Evolutionary conservation across 1,284 basidiomycete genomes (phyloP).

Genomic region (Leccinum variabile): DNA sequence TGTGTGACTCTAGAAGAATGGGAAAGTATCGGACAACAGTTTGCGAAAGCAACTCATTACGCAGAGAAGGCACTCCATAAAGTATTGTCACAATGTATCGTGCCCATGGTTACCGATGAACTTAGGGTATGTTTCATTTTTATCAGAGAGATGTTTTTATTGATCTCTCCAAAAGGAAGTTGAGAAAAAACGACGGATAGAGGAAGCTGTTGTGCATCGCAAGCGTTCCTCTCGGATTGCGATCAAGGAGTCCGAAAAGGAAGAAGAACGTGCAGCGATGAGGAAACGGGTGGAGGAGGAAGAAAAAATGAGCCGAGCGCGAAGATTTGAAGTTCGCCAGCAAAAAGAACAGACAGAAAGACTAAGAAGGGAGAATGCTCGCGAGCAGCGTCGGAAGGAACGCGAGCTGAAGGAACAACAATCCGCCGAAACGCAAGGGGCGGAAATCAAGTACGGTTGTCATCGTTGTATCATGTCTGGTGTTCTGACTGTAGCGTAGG

Average conservation of each 20-base stretch:
- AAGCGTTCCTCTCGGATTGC: constrained; percentile 87
- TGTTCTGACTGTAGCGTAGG: constrained; percentile 25
- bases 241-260: constrained; percentile 66
- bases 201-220: constrained; percentile 71
- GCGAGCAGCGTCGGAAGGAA: constrained; percentile 53
- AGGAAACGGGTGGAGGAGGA: constrained; percentile 60
- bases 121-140: constrained; percentile 40
- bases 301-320: constrained; percentile 62
- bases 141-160: constrained; percentile 3
- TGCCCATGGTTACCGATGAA: constrained; percentile 65
- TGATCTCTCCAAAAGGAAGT: constrained; percentile 49
- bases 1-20: constrained; percentile 80
- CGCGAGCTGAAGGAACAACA: constrained; percentile 42
- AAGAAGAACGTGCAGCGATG: constrained; percentile 59
- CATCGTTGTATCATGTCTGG: neutral
- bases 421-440: constrained; percentile 9
- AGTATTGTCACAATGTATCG: constrained; percentile 60
- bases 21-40: constrained; percentile 71
- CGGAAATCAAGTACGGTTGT: constrained; percentile 16
- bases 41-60: constrained; percentile 75
- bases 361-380: constrained; percentile 53
- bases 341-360: constrained; percentile 66
- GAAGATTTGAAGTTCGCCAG: constrained; percentile 60
- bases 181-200: constrained; percentile 58
- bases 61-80: constrained; percentile 78